Evolutionary conservation across 1,284 basidiomycete genomes (phyloP).

Genomic region (Puccinia coronata): DNA sequence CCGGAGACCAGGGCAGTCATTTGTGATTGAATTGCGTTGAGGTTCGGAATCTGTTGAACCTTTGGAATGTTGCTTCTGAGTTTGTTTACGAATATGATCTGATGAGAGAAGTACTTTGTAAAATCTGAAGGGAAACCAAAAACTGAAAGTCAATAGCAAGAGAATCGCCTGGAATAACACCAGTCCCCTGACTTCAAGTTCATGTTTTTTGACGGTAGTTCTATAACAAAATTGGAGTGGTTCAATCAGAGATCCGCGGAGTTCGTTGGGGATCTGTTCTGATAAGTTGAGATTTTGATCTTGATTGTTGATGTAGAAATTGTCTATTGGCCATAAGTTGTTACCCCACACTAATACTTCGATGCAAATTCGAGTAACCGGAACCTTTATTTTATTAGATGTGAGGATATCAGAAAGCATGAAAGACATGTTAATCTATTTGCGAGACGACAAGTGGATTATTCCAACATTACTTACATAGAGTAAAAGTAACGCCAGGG

Average conservation of each 20-base stretch:
- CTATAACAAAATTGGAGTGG: conserved; percentile 68
- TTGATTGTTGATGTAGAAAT: conserved; percentile 64
- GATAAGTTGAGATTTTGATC: background rate
- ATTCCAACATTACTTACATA: conserved; percentile 20
- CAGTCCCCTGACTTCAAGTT: conserved; percentile 71
- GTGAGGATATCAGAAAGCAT: background rate
- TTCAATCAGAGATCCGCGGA: conserved; percentile 65
- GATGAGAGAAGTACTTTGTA: conserved; percentile 63
- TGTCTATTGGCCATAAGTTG: conserved; percentile 59
- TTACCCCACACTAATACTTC: conserved; percentile 56
- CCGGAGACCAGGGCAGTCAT: background rate
- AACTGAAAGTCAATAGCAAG: conserved; percentile 66
- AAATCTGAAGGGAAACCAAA: conserved; percentile 73
- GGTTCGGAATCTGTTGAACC: background rate
- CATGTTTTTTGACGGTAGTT: conserved; percentile 70
- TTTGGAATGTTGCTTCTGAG: background rate
- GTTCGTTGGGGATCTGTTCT: conserved; percentile 62
- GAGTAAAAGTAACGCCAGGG: conserved; percentile 53
- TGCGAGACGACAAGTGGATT: no score
- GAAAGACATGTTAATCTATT: background rate
- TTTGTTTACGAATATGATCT: background rate
- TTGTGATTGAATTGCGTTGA: background rate
- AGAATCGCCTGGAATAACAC: conserved; percentile 67
- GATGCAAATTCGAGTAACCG: conserved; percentile 56
- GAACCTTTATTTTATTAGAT: conserved; percentile 51